Conservation (phyloP, 1,139 yeast species). For the Pichia sp. region DNA sequence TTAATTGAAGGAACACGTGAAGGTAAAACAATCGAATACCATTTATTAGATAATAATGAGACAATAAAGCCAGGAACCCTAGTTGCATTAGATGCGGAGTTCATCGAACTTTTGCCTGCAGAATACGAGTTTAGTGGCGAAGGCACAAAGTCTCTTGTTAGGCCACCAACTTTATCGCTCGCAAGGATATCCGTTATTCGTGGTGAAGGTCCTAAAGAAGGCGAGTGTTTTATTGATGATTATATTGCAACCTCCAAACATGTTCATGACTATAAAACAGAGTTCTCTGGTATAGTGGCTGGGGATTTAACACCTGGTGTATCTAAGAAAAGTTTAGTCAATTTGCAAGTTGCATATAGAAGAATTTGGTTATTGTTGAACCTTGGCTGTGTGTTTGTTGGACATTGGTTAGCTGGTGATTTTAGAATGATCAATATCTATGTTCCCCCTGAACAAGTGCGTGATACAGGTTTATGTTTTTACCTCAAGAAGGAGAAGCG, state of each 20-base stretch:
- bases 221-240: conserved; percentile 88
- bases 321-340: conserved; percentile 70
- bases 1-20: conserved; percentile 70
- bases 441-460: conserved; percentile 77
- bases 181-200: conserved; percentile 88
- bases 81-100: conserved; percentile 96
- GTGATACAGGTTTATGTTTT: conserved; percentile 84
- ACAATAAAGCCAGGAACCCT: conserved; percentile 72
- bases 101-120: conserved; percentile 79
- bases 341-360: conserved; percentile 79
- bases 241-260: conserved; percentile 71
- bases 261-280: conserved; percentile 82
- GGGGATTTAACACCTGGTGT: conserved; percentile 77
- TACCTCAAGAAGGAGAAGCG: conserved; percentile 67
- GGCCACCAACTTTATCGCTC: conserved; percentile 72
- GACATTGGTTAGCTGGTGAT: conserved; percentile 90
- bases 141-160: conserved; percentile 60
- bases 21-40: conserved; percentile 56
- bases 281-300: conserved; percentile 86
- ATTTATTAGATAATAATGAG: conserved; percentile 58
- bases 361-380: conserved; percentile 84
- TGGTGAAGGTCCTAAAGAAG: conserved; percentile 65
- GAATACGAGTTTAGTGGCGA: conserved; percentile 69
- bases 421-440: conserved; percentile 89
- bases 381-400: conserved; percentile 87